A percentile compares a stretch with the other conserved stretches of the same genome.
Conservation (phyloP, 257 asterid species). For the Fraxinus americana region DNA sequence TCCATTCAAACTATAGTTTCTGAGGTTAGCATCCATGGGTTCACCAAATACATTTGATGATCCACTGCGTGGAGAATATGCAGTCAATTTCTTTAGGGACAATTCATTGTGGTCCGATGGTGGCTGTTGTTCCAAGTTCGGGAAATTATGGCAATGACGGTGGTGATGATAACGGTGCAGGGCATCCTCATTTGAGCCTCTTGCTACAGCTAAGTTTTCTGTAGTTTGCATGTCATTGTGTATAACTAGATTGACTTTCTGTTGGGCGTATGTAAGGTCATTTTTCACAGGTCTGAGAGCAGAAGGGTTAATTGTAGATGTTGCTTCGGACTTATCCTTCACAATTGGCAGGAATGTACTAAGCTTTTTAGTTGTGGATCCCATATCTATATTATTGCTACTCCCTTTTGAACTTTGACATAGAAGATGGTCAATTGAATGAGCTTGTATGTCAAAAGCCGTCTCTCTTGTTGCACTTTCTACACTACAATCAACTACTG, state of each 20-base stretch:
- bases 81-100: constrained; percentile 50
- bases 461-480: constrained; percentile 52
- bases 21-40: constrained; percentile 40
- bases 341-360: constrained; percentile 22
- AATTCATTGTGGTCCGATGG: constrained; percentile 40
- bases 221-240: constrained; percentile 42
- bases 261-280: constrained; percentile 40
- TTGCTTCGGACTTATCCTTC: constrained; percentile 51
- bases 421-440: constrained; percentile 41
- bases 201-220: constrained; percentile 27
- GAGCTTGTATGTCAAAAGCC: constrained; percentile 37
- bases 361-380: constrained; percentile 61
- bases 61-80: constrained; percentile 47
- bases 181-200: constrained; percentile 37
- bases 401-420: constrained; percentile 62
- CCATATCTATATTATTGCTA: constrained; percentile 59
- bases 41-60: constrained; percentile 49
- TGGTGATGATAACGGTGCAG: constrained; percentile 33
- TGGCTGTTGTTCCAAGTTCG: constrained; percentile 34
- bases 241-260: constrained; percentile 32
- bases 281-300: constrained; percentile 53
- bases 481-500: constrained; percentile 42
- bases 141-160: constrained; percentile 28
- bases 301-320: constrained; percentile 46
- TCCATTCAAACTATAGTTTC: constrained; percentile 55